These are phyloP conservation scores for Falciphora oryzae DNA, from an alignment of 2,329 filamentous ascomycete species.

Conservation along the genomic window DNA sequence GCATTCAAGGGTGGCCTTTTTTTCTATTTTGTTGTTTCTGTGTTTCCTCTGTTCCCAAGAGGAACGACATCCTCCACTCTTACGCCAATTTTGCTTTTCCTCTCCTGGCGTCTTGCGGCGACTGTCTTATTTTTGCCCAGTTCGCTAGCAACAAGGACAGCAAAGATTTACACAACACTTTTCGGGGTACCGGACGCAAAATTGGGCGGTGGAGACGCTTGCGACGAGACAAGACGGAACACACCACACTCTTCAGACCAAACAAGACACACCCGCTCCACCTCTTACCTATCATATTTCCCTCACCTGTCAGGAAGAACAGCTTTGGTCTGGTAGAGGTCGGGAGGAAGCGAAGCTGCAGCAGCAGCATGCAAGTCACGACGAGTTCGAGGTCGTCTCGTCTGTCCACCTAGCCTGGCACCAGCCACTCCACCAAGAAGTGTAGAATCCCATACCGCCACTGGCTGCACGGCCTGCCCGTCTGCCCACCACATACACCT, in stretches of 20 bases:
- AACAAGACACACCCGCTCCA: neutral
- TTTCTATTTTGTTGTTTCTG: neutral
- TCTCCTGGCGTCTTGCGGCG: neutral
- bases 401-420: neutral
- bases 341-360: neutral
- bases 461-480: neutral
- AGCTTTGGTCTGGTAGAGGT: neutral
- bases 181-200: neutral
- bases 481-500: neutral
- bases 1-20: neutral
- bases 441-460: conserved; percentile 1
- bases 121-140: neutral
- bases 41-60: neutral
- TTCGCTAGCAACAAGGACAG: neutral
- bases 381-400: neutral
- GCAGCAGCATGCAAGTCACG: neutral
- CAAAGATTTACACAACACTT: neutral
- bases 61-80: conserved; percentile 9
- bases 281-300: neutral
- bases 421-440: neutral
- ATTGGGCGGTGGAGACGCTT: neutral
- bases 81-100: neutral
- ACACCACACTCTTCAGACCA: neutral
- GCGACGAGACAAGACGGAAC: neutral
- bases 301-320: neutral